Conservation (phyloP, 495 filamentous ascomycete genomes). For the Annulohypoxylon bovei region DNA sequence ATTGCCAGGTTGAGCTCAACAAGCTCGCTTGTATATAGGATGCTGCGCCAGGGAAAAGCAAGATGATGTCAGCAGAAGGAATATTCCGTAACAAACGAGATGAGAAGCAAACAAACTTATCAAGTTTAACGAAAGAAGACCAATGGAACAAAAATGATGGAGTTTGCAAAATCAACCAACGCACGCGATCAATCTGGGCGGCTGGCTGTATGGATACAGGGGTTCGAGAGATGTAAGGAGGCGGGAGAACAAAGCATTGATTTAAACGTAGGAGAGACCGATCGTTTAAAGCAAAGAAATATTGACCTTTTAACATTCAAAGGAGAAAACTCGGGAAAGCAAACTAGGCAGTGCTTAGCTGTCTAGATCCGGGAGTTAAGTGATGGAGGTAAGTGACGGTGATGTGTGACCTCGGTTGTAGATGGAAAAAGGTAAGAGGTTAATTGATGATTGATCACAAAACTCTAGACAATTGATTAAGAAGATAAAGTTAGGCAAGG, state of each 20-base stretch:
- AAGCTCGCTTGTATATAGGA: slow-evolving; percentile 25
- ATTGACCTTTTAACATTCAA: slow-evolving; percentile 2
- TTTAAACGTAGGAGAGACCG: background rate
- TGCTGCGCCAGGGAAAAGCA: slow-evolving; percentile 10
- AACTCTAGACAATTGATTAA: background rate
- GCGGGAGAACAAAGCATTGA: slow-evolving; percentile 16
- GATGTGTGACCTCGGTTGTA: slow-evolving; percentile 18
- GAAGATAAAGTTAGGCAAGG: background rate
- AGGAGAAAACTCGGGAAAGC: slow-evolving; percentile 6
- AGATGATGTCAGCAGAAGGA: slow-evolving; percentile 41
- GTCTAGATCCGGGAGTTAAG: background rate
- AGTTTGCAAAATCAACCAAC: slow-evolving; percentile 2
- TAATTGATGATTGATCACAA: background rate
- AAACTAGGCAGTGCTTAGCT: background rate
- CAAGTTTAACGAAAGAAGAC: slow-evolving; percentile 18
- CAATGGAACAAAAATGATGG: slow-evolving; percentile 5
- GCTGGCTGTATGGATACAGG: background rate
- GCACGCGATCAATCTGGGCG: slow-evolving; percentile 15
- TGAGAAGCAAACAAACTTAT: slow-evolving; percentile 18
- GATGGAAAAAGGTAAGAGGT: slow-evolving; percentile 3
- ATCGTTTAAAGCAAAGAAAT: background rate
- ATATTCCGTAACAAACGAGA: slow-evolving; percentile 24
- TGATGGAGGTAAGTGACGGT: background rate
- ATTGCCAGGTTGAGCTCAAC: slow-evolving; percentile 43
- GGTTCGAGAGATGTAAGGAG: slow-evolving; percentile 8